Base-by-base conservation (phyloP, 2,329 filamentous ascomycete species). In the Fusarium hainanense region DNA sequence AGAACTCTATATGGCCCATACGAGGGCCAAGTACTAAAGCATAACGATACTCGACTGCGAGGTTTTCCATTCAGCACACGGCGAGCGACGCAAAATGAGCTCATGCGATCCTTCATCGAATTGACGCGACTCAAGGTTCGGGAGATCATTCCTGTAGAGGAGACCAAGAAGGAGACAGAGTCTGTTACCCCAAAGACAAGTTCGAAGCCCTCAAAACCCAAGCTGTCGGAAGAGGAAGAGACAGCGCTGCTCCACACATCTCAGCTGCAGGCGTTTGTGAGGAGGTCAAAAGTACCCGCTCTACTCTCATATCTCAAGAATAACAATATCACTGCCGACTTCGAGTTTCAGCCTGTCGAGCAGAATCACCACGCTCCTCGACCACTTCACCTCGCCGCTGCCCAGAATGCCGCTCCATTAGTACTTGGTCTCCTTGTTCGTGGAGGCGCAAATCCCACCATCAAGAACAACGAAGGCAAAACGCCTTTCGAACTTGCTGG, bases 101-200 rank as follows among this genome's bases (percentile, higher is more conserved):
- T 99, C 0, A 96, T 98, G 92, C 89, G 95, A 41, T 92, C 92
- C 1, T 99, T 98, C 75, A 92, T 97, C 67, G 96, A 99, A 81
- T 86, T 99, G 32, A 99, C 96, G 0, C 86, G 96, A 18, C 86
- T 98, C 18, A 98, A 99, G 79, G 86, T 97, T 48, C 89, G 89
- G 50, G 91, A 92, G 66, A 87, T 98, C 28, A 87, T 93, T 61
- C 91, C 93, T 68, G 86, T 84, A 5, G 85, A 89, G 14, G 84
- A 85, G 63, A 78, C 79, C 34, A 85, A 82, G 72, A 80, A 79
- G 70, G 79, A 81, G 41, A n/a, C 23, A 4, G 80, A 85, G 18
- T 56, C 72, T 3, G 63, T 77, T 75, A 79, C 74, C 60, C 74
- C 66, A 44, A 84, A 77, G 79, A 71, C 80, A 6, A 78, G 81